Evolutionary conservation across 108 stramenopile species (phyloP).

Genomic region (Cyclotella distinguenda): DNA sequence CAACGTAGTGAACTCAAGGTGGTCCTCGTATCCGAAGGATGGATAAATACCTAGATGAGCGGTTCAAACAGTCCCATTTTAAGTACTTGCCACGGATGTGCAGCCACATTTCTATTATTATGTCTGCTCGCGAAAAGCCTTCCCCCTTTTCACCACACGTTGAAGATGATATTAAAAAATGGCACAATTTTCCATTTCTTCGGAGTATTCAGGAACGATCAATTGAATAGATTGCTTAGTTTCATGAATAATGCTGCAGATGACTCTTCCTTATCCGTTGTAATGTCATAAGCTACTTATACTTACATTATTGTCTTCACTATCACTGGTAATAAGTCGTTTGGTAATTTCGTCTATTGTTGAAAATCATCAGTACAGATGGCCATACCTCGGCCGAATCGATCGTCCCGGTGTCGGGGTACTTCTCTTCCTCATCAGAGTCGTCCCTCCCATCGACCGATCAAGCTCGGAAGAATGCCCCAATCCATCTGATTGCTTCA

Average conservation of each 20-base stretch:
- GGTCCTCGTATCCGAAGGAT: no score
- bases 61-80: no score
- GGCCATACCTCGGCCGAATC: conserved; percentile 33
- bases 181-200: no score
- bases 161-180: no score
- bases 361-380: conserved; percentile 40
- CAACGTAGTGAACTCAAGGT: no score
- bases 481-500: conserved; percentile 16
- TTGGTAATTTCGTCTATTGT: no score
- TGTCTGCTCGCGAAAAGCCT: no score
- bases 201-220: background rate
- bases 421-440: conserved; percentile 5
- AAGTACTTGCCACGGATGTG: no score
- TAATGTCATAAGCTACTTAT: background rate
- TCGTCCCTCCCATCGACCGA: conserved; percentile 1
- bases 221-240: background rate
- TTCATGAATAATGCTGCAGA: background rate
- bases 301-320: background rate
- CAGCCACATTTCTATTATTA: no score
- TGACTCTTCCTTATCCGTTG: background rate
- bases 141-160: no score
- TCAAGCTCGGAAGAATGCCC: conserved; percentile 30
- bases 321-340: no score
- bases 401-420: conserved; percentile 18
- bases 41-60: no score